Conservation (phyloP, 805 yeast species). For the Torulaspora microellipsoides region DNA sequence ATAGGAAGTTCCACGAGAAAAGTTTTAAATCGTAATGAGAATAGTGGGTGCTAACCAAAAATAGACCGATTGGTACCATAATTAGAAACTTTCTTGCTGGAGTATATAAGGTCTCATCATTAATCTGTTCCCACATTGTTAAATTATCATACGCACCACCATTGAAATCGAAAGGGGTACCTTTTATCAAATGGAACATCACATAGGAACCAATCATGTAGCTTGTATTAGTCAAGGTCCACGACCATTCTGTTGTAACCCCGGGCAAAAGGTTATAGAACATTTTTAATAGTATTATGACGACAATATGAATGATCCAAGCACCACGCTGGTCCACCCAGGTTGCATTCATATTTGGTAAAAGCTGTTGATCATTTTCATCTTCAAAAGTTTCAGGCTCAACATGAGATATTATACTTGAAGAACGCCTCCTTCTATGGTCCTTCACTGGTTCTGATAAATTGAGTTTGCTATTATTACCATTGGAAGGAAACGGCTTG, state of each 20-base stretch:
- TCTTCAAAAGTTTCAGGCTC: constrained; percentile 92
- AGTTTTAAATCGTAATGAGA: constrained; percentile 75
- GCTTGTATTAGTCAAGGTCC: constrained; percentile 91
- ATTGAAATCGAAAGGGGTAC: constrained; percentile 95
- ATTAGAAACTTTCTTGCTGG: constrained; percentile 91
- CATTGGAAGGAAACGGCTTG: constrained; percentile 32
- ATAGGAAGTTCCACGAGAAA: constrained; percentile 66
- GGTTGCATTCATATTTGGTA: constrained; percentile 87
- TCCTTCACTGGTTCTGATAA: constrained; percentile 33
- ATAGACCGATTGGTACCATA: constrained; percentile 87
- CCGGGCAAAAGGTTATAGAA: constrained; percentile 77
- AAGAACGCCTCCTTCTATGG: constrained; percentile 66
- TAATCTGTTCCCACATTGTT: constrained; percentile 98
- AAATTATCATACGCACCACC: constrained; percentile 93
- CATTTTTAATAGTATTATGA: constrained; percentile 67
- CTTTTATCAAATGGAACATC: constrained; percentile 95
- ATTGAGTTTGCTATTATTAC: constrained; percentile 10
- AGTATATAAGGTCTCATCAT: constrained; percentile 93
- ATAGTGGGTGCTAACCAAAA: constrained; percentile 84
- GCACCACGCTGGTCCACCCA: constrained; percentile 98
- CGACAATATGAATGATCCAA: constrained; percentile 87
- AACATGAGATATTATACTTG: constrained; percentile 85
- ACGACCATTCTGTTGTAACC: constrained; percentile 75
- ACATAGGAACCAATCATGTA: constrained; percentile 88
- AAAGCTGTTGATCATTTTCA: constrained; percentile 81